Base-by-base conservation (phyloP, 306 rosid species). In the Sicyos baderoa region DNA sequence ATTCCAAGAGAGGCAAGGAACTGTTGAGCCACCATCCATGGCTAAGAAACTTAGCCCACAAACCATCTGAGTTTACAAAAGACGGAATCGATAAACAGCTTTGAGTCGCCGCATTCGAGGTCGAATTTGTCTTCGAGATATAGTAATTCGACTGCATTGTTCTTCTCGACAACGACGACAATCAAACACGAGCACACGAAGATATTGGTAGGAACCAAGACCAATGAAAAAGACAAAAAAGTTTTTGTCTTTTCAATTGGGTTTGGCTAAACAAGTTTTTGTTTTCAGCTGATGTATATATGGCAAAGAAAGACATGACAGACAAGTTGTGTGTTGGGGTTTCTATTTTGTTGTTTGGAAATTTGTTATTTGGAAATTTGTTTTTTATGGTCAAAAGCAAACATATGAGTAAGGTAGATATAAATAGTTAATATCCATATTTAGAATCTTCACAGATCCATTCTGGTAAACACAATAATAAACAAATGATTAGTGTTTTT, bases 1-100 rank as follows among this genome's bases (percentile, higher is more conserved):
- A 25, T 78, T 88, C 79, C 70, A 91, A 75, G 27, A 82, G 4
- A 0, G 88, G 81, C 53, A 78, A 25, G 3, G 76, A 51, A 50
- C 35, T 70, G 19, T 56, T 55, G 42, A 71, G 75, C 75, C 75
- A 56, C 66, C 66, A 55, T 19, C 1, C 13, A 32, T 50, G 29
- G 13, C 0, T 9, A 4, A 21, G 9, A 1, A 3, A 2, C 4
- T 37, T 54, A 3, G 5, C 53, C 74, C 74, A 71, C 9, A 71
- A 9, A 11, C 74, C 74, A 7, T 19, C 23, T 4, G 74, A 71
- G 52, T 53, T 53, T 53, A 53, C 18, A 3, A 17, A 17, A 17
- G 57, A 13, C 0, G 5, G 12, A 18, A 7, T 0, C 6, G 5
- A 0, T 3, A 18, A 17, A 53, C 57, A 53, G 17, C 3, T 17